These are phyloP conservation scores for Collybiopsis luxurians DNA, from an alignment of 768 basidiomycete genomes.

Conservation along the genomic window DNA sequence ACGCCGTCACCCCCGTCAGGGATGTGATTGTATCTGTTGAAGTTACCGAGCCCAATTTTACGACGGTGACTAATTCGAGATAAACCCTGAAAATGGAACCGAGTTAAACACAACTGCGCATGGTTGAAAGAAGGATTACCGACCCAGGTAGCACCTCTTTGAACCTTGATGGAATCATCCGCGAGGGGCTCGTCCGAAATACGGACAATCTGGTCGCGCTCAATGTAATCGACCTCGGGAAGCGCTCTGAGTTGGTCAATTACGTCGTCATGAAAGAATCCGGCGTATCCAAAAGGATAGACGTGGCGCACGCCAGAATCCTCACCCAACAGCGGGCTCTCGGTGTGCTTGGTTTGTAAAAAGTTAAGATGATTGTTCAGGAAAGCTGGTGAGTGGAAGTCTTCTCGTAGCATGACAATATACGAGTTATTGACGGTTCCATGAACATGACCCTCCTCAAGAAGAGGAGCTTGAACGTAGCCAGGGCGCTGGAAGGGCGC, in stretches of 20 bases:
- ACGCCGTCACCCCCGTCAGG: conserved; percentile 83
- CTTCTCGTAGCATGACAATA: conserved; percentile 85
- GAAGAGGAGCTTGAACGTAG: conserved; percentile 58
- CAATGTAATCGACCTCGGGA: conserved; percentile 91
- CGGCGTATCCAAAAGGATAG: conserved; percentile 83
- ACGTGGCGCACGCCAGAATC: conserved; percentile 67
- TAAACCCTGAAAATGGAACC: conserved; percentile 63
- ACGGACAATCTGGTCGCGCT: conserved; percentile 91
- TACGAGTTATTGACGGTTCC: conserved; percentile 88
- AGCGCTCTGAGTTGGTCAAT: conserved; percentile 73
- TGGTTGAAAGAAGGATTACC: conserved; percentile 26
- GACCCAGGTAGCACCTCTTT: conserved; percentile 87
- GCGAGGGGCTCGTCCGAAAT: conserved; percentile 46
- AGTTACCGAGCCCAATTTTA: conserved; percentile 75
- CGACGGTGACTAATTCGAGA: conserved; percentile 90
- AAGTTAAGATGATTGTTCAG: conserved; percentile 79
- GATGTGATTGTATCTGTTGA: conserved; percentile 78
- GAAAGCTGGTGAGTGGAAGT: conserved; percentile 45
- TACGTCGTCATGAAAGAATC: conserved; percentile 66
- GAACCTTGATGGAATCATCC: conserved; percentile 25
- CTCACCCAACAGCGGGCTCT: conserved; percentile 49
- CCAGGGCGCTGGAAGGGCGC: conserved; percentile 33
- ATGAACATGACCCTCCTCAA: conserved; percentile 59
- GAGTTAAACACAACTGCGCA: conserved; percentile 12
- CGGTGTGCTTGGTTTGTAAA: conserved; percentile 58